Evolutionary conservation across 176 grass and related monocot genomes (phyloP), one percentile per base, ranked within the genome.

Genomic region (Bothriochloa decipiens): DNA sequence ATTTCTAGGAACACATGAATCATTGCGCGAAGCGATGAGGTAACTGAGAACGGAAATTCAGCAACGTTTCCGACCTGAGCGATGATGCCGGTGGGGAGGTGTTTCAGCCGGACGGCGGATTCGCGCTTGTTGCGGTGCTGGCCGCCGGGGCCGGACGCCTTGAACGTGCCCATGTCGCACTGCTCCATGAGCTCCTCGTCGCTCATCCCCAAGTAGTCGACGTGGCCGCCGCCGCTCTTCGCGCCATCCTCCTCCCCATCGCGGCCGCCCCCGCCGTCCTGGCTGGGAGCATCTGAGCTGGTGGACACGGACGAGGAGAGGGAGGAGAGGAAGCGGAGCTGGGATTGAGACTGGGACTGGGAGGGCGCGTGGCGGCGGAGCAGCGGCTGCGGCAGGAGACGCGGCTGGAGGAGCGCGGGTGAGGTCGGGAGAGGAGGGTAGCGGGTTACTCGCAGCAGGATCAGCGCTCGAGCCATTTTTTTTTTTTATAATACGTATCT

Each of bases 121-220:
- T 98, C 93, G 70, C 96, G 91, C 91, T 98, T 98, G 86, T 98
- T 98, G 43, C 96, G 96, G 86, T 98, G 96, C 83, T 96, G 96
- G 6, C 96, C 96, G 8, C 96, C 96, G 55, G 96, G 93, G 11
- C 96, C 93, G 26, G 92, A 90, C 4, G 96, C 60, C 85, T 98
- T 98, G 87, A 90, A 98, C 16, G 96, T 98, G 66, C 89, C 93
- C 89, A 94, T 83, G 32, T 92, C 76, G 87, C 95, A 95, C 93
- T 95, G 93, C 27, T 82, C 89, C 91, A 98, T 90, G 33, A 98
- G 86, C 68, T 95, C 91, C 9, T 90, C 86, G 49, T 98, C 96
- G 71, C 66, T 87, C 75, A 98, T 85, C 23, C 68, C 47, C 49
- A 98, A 35, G 87, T 95, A 95, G 75, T 91, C 67, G 1, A 66